phyloP scores from a whole-genome alignment of 371 early-diverging fungal genomes.

The Lichtheimia hyalospora region DNA sequence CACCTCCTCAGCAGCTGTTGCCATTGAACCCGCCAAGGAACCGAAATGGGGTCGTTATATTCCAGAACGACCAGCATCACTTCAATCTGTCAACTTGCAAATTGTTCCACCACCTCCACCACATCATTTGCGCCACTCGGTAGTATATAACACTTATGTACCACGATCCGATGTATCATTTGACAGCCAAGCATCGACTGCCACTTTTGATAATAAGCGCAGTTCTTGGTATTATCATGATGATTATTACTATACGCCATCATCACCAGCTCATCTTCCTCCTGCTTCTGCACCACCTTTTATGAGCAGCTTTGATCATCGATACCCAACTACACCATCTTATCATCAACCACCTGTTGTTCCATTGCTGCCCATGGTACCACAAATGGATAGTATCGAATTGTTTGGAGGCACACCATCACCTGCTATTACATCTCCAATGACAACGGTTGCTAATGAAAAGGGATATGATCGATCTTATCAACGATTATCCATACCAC shows the following conservation, averaged over 20 bases:
- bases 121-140: neutral
- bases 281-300: no score
- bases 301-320: constrained; percentile 1
- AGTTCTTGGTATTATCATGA: constrained; percentile 1
- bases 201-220: neutral
- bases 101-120: constrained; percentile 8
- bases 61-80: constrained; percentile 16
- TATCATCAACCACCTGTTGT: constrained; percentile 3
- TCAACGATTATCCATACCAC: neutral
- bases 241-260: neutral
- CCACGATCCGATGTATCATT: constrained; percentile 8
- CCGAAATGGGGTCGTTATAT: constrained; percentile 19
- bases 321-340: neutral
- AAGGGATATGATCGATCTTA: neutral
- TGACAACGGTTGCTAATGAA: neutral
- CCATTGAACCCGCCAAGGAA: constrained; percentile 6
- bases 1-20: neutral
- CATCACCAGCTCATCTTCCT: no score
- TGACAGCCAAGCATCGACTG: constrained; percentile 4
- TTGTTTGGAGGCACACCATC: neutral
- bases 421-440: neutral
- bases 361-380: constrained; percentile 11
- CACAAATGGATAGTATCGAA: constrained; percentile 12
- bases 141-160: neutral
- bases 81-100: constrained; percentile 5